These are phyloP conservation scores for Neurospora hispaniola DNA, from an alignment of 495 filamentous ascomycete species.

Conservation along the genomic window DNA sequence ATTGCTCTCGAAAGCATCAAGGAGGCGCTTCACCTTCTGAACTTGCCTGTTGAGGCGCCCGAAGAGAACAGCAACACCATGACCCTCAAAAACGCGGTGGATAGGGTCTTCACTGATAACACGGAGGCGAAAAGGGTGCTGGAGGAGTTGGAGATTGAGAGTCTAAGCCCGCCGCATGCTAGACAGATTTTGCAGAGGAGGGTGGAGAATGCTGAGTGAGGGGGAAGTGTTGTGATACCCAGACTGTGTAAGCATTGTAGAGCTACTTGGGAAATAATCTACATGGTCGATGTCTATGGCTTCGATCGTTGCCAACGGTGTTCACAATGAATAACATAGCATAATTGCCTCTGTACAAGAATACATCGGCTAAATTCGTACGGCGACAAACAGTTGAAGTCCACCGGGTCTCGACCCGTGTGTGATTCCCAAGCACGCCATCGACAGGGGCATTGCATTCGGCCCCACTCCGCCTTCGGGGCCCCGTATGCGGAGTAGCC, in stretches of 20 bases:
- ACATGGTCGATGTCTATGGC: background rate
- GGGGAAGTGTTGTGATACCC: background rate
- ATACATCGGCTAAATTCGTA: background rate
- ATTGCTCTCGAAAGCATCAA: constrained; percentile 47
- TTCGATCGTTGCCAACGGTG: background rate
- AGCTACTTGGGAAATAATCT: background rate
- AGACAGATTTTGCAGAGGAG: constrained; percentile 66
- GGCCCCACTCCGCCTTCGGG: background rate
- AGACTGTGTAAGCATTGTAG: background rate
- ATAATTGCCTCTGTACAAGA: background rate
- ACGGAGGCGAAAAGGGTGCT: constrained; percentile 67
- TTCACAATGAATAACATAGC: background rate
- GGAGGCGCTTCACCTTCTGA: constrained; percentile 60
- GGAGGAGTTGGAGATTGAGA: constrained; percentile 51
- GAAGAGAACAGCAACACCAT: constrained; percentile 22
- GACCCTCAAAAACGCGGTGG: constrained; percentile 62
- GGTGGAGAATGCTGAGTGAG: constrained; percentile 52
- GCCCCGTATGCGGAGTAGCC: background rate
- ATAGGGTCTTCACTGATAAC: constrained; percentile 68
- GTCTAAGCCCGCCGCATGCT: constrained; percentile 62
- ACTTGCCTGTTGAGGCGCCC: constrained; percentile 42
- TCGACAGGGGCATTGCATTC: background rate
- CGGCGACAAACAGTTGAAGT: background rate
- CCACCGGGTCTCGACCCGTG: background rate
- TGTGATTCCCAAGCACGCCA: background rate